These are phyloP conservation scores for Purshia tridentata DNA, from an alignment of 306 rosid species.

Conservation along the genomic window DNA sequence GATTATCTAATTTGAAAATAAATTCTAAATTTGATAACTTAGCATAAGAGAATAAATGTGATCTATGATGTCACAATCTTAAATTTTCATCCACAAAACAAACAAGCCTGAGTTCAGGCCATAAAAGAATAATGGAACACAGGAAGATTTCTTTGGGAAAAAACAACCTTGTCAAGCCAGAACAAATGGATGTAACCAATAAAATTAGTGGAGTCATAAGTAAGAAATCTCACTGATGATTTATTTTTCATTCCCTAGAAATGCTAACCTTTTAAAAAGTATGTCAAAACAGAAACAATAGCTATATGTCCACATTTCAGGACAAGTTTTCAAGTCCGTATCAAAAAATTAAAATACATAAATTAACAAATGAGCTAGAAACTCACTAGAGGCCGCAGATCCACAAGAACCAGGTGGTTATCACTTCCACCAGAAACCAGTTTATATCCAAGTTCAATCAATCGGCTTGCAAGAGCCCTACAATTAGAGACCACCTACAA, in stretches of 20 bases:
- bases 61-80: neutral
- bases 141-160: neutral
- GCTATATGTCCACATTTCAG: slow-evolving; percentile 39
- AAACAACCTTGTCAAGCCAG: neutral
- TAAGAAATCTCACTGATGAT: slow-evolving; percentile 16
- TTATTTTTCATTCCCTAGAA: no score
- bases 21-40: neutral
- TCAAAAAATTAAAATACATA: neutral
- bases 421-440: slow-evolving; percentile 97
- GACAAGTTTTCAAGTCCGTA: neutral
- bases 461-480: slow-evolving; percentile 74
- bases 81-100: neutral
- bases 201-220: neutral
- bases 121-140: neutral
- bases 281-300: neutral
- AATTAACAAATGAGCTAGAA: slow-evolving; percentile 5
- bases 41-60: neutral
- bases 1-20: neutral
- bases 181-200: neutral
- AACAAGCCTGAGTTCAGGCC: neutral
- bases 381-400: slow-evolving; percentile 86
- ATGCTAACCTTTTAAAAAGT: neutral
- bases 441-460: slow-evolving; percentile 64
- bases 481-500: slow-evolving; percentile 83
- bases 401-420: slow-evolving; percentile 91